Conservation (phyloP, 345 rosid genomes). For the Aethionema arabicum region DNA sequence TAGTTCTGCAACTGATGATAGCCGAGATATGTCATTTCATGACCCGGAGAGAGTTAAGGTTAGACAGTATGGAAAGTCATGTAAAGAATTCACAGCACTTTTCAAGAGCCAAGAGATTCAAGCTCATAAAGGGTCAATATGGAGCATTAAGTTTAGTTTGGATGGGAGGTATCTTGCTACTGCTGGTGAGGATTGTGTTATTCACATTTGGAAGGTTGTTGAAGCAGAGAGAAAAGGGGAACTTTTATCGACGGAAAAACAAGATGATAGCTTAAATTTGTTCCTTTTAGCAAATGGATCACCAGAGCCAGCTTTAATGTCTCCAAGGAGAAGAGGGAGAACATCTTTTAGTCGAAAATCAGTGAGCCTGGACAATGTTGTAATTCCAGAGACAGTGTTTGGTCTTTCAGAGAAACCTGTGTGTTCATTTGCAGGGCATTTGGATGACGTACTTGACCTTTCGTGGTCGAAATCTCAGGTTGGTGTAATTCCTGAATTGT, state of each 20-base stretch:
- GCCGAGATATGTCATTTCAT: constrained; percentile 78
- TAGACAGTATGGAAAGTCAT: constrained; percentile 77
- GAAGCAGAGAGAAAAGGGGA: constrained; percentile 83
- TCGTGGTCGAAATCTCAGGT: constrained; percentile 99
- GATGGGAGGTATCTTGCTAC: constrained; percentile 89
- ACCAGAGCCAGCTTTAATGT: constrained; percentile 64
- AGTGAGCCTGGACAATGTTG: constrained; percentile 62
- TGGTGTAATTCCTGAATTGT: constrained; percentile 25
- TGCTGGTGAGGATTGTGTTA: constrained; percentile 91
- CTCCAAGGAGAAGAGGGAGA: constrained; percentile 73
- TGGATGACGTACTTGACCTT: constrained; percentile 78
- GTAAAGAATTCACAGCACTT: constrained; percentile 76
- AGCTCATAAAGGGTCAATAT: constrained; percentile 86
- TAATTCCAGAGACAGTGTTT: constrained; percentile 77
- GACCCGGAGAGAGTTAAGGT: constrained; percentile 90
- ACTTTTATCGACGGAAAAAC: constrained; percentile 62
- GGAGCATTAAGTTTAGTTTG: constrained; percentile 88
- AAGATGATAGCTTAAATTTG: constrained; percentile 59
- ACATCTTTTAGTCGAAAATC: constrained; percentile 77
- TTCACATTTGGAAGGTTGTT: constrained; percentile 79
- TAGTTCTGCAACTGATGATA: constrained; percentile 94
- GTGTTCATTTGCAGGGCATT: constrained; percentile 80
- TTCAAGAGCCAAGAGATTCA: constrained; percentile 91
- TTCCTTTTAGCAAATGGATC: constrained; percentile 66
- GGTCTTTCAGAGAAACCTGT: constrained; percentile 78